phyloP scores from a whole-genome alignment of 495 filamentous ascomycete species.

The Chaetomium fimeti region DNA sequence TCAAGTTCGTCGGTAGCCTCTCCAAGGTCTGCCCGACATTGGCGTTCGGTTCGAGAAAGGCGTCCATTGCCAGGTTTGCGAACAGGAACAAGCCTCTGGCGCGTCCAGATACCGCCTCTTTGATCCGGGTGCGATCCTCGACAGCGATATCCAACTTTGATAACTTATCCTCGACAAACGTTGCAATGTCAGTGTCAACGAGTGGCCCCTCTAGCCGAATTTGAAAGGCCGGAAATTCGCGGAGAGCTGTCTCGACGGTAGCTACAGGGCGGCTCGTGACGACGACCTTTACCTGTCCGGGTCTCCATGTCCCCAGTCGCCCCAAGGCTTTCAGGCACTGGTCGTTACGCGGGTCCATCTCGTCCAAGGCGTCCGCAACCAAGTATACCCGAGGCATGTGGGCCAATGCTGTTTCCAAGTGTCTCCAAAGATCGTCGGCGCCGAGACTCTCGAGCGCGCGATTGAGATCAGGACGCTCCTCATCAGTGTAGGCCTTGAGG shows the following conservation, averaged over 20 bases:
- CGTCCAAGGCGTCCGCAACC: constrained; percentile 51
- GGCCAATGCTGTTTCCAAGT: constrained; percentile 32
- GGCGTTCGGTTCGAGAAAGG: constrained; percentile 34
- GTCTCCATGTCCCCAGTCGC: constrained; percentile 40
- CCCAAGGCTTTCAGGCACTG: constrained; percentile 38
- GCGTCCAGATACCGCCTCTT: constrained; percentile 27
- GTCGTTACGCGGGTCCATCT: constrained; percentile 41
- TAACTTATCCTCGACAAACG: constrained; percentile 38
- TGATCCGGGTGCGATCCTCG: constrained; percentile 20
- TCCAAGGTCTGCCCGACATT: constrained; percentile 22
- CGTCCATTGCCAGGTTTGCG: constrained; percentile 50
- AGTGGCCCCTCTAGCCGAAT: constrained; percentile 41
- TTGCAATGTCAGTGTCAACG: constrained; percentile 46
- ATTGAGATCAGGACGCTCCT: not conserved
- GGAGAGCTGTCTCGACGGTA: constrained; percentile 32
- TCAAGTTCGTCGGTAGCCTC: constrained; percentile 40
- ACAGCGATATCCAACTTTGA: constrained; percentile 17
- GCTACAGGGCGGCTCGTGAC: constrained; percentile 46
- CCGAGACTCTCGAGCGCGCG: constrained; percentile 25
- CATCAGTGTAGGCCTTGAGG: constrained; percentile 29
- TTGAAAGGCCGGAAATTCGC: constrained; percentile 20
- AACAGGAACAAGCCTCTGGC: constrained; percentile 46
- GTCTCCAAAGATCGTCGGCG: constrained; percentile 26
- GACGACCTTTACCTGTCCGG: constrained; percentile 43
- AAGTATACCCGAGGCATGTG: constrained; percentile 43